Evolutionary conservation across 768 basidiomycete genomes (phyloP).

Genomic region (Lanmaoa pseudosensibilis): DNA sequence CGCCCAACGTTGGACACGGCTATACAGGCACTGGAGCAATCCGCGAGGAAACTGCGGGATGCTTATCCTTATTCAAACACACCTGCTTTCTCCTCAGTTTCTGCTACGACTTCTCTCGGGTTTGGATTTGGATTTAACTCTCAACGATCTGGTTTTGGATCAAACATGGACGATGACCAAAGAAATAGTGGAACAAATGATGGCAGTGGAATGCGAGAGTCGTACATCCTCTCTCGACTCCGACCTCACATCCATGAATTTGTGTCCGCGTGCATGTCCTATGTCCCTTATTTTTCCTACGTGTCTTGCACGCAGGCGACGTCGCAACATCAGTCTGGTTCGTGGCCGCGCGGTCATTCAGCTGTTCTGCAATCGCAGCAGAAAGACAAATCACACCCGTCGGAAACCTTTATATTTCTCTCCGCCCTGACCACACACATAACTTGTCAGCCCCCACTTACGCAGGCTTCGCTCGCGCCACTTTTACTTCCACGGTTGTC

Average conservation of each 20-base stretch:
- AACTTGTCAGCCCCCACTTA: conserved; percentile 64
- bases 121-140: conserved; percentile 27
- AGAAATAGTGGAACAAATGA: conserved; percentile 23
- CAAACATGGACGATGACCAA: conserved; percentile 30
- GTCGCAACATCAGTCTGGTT: conserved; percentile 23
- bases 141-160: conserved; percentile 34
- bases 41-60: conserved; percentile 73
- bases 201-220: conserved; percentile 73
- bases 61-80: conserved; percentile 79
- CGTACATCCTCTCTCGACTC: conserved; percentile 73
- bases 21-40: conserved; percentile 61
- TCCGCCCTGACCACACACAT: conserved; percentile 67
- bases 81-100: conserved; percentile 31
- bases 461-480: conserved; percentile 57
- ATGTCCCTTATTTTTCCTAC: conserved; percentile 83
- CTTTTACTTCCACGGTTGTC: conserved; percentile 61
- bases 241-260: conserved; percentile 77
- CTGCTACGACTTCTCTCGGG: conserved; percentile 37
- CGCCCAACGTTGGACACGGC: conserved; percentile 81
- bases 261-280: conserved; percentile 73
- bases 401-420: conserved; percentile 73
- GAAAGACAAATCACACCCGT: conserved; percentile 67
- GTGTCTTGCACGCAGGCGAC: conserved; percentile 32
- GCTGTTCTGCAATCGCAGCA: conserved; percentile 49
- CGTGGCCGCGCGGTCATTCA: conserved; percentile 41